These are phyloP conservation scores for Malus hybrid DNA, from an alignment of 331 rosid species.

Conservation along the genomic window DNA sequence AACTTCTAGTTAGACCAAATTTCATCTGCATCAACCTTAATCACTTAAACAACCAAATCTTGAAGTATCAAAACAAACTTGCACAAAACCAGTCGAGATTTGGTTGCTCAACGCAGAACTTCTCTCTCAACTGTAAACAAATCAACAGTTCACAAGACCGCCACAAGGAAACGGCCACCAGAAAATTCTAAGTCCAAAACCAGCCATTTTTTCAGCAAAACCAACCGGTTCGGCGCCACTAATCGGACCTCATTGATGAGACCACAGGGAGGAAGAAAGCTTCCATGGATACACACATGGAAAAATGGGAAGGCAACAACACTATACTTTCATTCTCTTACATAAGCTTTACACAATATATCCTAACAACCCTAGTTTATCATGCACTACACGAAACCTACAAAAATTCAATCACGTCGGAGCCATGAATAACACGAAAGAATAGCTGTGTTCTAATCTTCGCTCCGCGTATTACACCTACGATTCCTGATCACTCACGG, in stretches of 20 bases:
- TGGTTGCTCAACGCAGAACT: not conserved
- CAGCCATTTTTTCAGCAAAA: not conserved
- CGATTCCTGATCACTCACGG: slow-evolving; percentile 57
- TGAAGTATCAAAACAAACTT: not conserved
- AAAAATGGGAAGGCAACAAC: slow-evolving; percentile 27
- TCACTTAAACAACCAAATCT: not conserved
- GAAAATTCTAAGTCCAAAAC: not conserved
- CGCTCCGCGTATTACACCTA: slow-evolving; percentile 33
- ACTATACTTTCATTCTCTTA: slow-evolving; percentile 64
- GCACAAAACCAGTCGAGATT: not conserved
- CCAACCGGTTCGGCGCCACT: not conserved
- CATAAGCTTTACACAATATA: slow-evolving; percentile 61
- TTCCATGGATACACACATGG: slow-evolving; percentile 5
- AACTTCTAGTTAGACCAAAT: too few species aligned
- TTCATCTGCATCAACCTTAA: not conserved
- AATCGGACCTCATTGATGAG: not conserved
- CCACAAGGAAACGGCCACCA: not conserved
- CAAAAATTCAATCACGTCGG: slow-evolving; percentile 83
- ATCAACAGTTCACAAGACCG: not conserved
- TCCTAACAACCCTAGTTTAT: slow-evolving; percentile 46
- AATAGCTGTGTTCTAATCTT: slow-evolving; percentile 35
- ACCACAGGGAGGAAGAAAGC: not conserved
- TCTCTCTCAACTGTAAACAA: not conserved
- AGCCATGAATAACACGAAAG: slow-evolving; percentile 52
- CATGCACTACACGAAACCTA: slow-evolving; percentile 66